These are phyloP conservation scores for Periconia digitata DNA, from an alignment of 2,329 filamentous ascomycete genomes.

Conservation along the genomic window DNA sequence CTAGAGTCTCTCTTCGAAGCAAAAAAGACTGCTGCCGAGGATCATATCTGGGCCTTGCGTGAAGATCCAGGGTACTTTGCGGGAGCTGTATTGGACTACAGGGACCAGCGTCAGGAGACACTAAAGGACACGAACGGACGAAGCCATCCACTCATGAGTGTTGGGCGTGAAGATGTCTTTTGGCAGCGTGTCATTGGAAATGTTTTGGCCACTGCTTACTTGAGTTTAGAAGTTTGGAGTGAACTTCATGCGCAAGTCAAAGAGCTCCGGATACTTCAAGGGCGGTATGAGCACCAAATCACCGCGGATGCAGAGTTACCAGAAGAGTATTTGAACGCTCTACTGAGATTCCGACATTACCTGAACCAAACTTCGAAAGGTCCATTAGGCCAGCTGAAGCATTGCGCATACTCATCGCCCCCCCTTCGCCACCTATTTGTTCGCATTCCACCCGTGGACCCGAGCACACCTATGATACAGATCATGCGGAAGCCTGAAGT, in stretches of 20 bases:
- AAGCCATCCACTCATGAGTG: slow-evolving; percentile 12
- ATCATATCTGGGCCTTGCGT: slow-evolving; percentile 57
- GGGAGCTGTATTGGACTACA: slow-evolving; percentile 44
- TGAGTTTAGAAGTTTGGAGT: slow-evolving; percentile 16
- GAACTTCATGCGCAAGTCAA: slow-evolving; percentile 14
- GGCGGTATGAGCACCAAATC: slow-evolving; percentile 7
- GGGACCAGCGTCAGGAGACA: slow-evolving; percentile 48
- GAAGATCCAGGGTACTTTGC: slow-evolving; percentile 62
- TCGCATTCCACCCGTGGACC: slow-evolving; percentile 8
- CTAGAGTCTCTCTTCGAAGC: slow-evolving; percentile 44
- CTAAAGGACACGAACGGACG: slow-evolving; percentile 11
- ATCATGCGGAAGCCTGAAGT: slow-evolving; percentile 6
- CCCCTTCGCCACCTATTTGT: slow-evolving; percentile 12
- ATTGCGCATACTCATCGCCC: slow-evolving; percentile 11
- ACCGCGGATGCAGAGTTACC: slow-evolving; percentile 9
- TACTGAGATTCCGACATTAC: slow-evolving; percentile 14
- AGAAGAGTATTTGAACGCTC: slow-evolving; percentile 11
- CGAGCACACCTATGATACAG: slow-evolving; percentile 9
- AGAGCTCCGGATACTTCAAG: slow-evolving; percentile 6
- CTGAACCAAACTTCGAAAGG: slow-evolving; percentile 9
- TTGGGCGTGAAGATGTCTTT: slow-evolving; percentile 9
- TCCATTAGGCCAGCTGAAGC: slow-evolving; percentile 9
- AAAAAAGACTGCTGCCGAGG: slow-evolving; percentile 38
- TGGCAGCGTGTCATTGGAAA: slow-evolving; percentile 18
- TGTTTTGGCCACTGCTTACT: slow-evolving; percentile 10